Evolutionary conservation across 345 rosid species (phyloP), one percentile per base, ranked within the genome.

Genomic region (Hypericum androsaemum): DNA sequence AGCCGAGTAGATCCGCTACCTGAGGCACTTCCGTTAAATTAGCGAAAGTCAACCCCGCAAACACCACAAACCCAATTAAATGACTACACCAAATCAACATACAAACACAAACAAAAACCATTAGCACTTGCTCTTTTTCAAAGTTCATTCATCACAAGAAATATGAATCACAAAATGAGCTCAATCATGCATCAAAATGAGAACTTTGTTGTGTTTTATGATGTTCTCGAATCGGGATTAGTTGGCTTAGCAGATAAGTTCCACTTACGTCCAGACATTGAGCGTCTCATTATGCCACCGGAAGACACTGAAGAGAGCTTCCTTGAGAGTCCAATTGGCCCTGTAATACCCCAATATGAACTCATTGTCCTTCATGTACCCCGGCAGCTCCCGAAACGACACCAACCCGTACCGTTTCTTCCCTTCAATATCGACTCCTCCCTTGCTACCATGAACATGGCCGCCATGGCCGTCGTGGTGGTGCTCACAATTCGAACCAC

Each of bases 231-330:
- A 22, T 22, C 32, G 2, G 32, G 4, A 22, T 22, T 22, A 22
- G 32, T 22, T 1, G 4, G 4, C 1, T 22, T 22, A 1, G 2
- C 2, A 22, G 32, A 22, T 4, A 22, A 37, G 15, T 11, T 1
- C 40, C 5, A 66, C 88, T 55, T 71, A 92, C 95, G 97, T 85
- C 98, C 95, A 88, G 56, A 92, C 74, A 53, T 92, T 88, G 47
- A 92, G 80, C 54, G 97, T 88, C 74, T 92, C 98, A 65, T 92
- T 92, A 72, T 88, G 98, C 94, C 80, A 81, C 0, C 83, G 70
- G 72, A 92, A 88, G 22, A 72, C 59, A 79, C 98, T 85, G 60
- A 81, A 69, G 54, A 88, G 56, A 5, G 84, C 75, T 7, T 92
- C 94, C 68, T 66, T 81, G 16, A 92, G 36, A 1, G 98, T 83